Conservation (phyloP, 2,329 filamentous ascomycete species). For the Xylariaceae sp. region DNA sequence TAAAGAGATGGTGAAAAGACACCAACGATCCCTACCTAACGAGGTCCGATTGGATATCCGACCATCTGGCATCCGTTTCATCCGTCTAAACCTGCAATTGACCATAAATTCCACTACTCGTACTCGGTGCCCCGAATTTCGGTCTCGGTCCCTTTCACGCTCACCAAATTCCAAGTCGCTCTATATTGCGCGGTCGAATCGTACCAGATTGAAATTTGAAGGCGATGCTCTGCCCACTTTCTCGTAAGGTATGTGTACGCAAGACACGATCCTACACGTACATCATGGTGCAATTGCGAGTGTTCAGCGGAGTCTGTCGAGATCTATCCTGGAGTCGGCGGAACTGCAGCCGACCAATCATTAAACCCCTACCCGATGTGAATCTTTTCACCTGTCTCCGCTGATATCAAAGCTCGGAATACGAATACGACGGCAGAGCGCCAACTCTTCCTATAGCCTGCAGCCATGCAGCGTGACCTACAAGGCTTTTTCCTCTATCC, state of each 20-base stretch:
- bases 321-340: conserved; percentile 6
- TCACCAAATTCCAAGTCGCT: background rate
- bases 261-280: no score
- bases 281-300: conserved; percentile 22
- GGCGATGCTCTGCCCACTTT: conserved; percentile 24
- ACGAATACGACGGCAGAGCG: conserved; percentile 26
- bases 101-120: no score
- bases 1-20: no score
- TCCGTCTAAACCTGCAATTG: background rate
- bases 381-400: conserved; percentile 21
- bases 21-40: no score
- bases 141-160: no score
- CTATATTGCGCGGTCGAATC: conserved; percentile 3
- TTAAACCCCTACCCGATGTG: background rate
- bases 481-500: no score
- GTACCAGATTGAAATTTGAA: conserved; percentile 8
- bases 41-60: conserved; percentile 16
- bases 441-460: no score
- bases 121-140: no score
- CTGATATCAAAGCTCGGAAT: conserved; percentile 24
- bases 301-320: no score
- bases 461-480: no score
- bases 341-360: conserved; percentile 18
- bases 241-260: no score
- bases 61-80: conserved; percentile 16